These are phyloP conservation scores for Hirschfeldia incana DNA, from an alignment of 345 rosid genomes.

Conservation along the genomic window DNA sequence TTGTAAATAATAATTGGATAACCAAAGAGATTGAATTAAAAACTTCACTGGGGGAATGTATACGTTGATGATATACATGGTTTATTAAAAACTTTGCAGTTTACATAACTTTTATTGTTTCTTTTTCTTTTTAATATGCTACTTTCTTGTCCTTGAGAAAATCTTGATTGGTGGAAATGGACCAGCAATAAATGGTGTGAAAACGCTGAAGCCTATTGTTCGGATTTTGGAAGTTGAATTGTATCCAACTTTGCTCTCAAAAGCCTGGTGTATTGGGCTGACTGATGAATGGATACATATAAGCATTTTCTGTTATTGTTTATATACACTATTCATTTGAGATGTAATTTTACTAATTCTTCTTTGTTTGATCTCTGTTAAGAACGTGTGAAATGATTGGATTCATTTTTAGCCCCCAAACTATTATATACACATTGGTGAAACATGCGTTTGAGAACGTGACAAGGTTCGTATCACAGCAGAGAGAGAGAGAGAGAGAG, in stretches of 20 bases:
- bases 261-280: slow-evolving; percentile 85
- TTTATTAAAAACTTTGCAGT: slow-evolving; percentile 7
- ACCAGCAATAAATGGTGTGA: slow-evolving; percentile 72
- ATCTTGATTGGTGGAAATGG: slow-evolving; percentile 69
- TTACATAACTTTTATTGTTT: background rate
- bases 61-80: background rate
- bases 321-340: background rate
- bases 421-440: slow-evolving; percentile 87
- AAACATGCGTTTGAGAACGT: slow-evolving; percentile 81
- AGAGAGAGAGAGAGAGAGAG: slow-evolving; percentile 37
- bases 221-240: slow-evolving; percentile 90
- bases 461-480: slow-evolving; percentile 68
- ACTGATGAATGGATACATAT: slow-evolving; percentile 82
- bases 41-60: background rate
- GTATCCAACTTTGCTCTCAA: slow-evolving; percentile 85
- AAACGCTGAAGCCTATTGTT: slow-evolving; percentile 79
- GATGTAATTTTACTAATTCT: background rate
- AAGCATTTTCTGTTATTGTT: slow-evolving; percentile 25
- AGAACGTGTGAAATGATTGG: background rate
- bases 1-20: background rate
- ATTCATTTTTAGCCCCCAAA: slow-evolving; percentile 75
- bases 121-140: background rate
- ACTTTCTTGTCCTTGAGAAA: slow-evolving; percentile 56
- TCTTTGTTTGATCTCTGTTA: slow-evolving; percentile 29
- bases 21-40: background rate